Evolutionary conservation across 805 yeast genomes (phyloP).

Genomic region (Ogataea pini): DNA sequence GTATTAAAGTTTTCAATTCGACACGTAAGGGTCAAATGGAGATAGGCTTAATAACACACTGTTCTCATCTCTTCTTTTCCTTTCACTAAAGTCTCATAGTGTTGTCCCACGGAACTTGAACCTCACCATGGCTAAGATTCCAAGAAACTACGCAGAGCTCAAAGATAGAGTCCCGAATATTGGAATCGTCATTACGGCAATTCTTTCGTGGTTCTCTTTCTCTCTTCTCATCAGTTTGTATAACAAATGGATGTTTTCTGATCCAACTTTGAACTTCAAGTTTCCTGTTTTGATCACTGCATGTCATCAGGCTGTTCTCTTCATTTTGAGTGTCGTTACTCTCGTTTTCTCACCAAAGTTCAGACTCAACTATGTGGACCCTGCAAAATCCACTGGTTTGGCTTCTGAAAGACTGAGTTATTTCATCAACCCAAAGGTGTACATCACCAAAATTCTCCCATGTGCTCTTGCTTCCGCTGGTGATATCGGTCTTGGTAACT

Average conservation of each 20-base stretch:
- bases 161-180: slow-evolving; percentile 26
- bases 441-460: slow-evolving; percentile 61
- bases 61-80: neutral
- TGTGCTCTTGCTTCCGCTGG: slow-evolving; percentile 86
- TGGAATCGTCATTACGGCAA: slow-evolving; percentile 25
- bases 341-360: slow-evolving; percentile 46
- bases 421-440: slow-evolving; percentile 38
- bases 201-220: slow-evolving; percentile 58
- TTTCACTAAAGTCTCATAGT: neutral
- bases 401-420: slow-evolving; percentile 18
- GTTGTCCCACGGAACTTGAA: neutral
- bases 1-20: neutral
- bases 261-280: slow-evolving; percentile 66
- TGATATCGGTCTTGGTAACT: slow-evolving; percentile 87
- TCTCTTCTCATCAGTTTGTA: slow-evolving; percentile 68
- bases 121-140: slow-evolving; percentile 19
- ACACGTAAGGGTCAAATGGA: slow-evolving; percentile 5
- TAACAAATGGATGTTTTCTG: slow-evolving; percentile 92
- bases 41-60: neutral
- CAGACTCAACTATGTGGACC: slow-evolving; percentile 39
- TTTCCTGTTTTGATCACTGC: slow-evolving; percentile 82
- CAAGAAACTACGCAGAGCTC: slow-evolving; percentile 25
- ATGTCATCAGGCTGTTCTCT: slow-evolving; percentile 72
- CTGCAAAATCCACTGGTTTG: slow-evolving; percentile 9
- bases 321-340: slow-evolving; percentile 48